Evolutionary conservation across 345 rosid species (phyloP).

Genomic region (Hirschfeldia incana): DNA sequence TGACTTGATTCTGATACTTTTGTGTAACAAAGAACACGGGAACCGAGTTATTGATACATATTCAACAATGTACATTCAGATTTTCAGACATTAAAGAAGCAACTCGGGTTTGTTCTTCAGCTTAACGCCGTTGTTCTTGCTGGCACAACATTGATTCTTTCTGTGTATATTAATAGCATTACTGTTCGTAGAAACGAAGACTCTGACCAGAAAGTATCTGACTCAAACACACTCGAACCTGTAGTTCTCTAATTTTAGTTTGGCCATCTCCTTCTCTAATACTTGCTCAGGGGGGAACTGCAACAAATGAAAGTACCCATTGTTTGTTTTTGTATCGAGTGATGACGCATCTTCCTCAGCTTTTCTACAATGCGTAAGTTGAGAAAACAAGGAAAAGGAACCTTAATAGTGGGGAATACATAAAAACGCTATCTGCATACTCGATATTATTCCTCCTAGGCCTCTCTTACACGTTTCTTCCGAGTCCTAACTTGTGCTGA

Average conservation of each 20-base stretch:
- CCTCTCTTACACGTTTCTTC: conserved; percentile 83
- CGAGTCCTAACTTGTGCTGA: conserved; percentile 88
- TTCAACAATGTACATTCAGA: conserved; percentile 24
- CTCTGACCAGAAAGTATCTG: conserved; percentile 5
- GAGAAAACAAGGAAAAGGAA: not conserved
- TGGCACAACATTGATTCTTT: conserved; percentile 63
- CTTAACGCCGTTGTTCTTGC: conserved; percentile 55
- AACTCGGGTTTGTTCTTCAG: conserved; percentile 65
- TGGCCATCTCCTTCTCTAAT: conserved; percentile 72
- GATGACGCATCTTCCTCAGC: conserved; percentile 99
- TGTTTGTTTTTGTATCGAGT: conserved; percentile 74
- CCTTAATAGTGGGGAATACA: conserved; percentile 4
- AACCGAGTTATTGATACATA: conserved; percentile 19
- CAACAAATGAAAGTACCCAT: conserved; percentile 53
- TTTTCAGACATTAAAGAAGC: conserved; percentile 66
- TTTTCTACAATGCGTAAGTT: conserved; percentile 43
- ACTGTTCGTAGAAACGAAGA: conserved; percentile 20
- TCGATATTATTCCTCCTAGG: conserved; percentile 86
- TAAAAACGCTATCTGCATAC: conserved; percentile 45
- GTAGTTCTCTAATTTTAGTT: conserved; percentile 51
- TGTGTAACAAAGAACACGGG: conserved; percentile 11
- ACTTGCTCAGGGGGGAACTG: conserved; percentile 52
- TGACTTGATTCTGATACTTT: conserved; percentile 45
- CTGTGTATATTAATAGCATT: conserved; percentile 49
- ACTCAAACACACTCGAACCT: conserved; percentile 38